Evolutionary conservation across 1,284 basidiomycete species (phyloP), one percentile per base, ranked within the genome.

Genomic region (Peniophora sp.): DNA sequence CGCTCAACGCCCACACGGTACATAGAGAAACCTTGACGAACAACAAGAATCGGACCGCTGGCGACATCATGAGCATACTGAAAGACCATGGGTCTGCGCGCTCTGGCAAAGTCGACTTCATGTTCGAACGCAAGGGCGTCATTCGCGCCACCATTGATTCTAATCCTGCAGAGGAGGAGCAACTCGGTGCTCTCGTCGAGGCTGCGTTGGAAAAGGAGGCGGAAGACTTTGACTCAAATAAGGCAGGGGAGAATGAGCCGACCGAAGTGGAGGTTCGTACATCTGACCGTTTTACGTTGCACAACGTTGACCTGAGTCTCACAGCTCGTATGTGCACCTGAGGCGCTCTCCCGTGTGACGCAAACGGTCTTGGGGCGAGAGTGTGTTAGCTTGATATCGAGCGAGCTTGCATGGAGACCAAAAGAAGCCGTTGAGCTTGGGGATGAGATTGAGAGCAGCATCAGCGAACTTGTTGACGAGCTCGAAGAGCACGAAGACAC

Each of bases 1-100:
- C n/a, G n/a, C n/a, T n/a, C n/a, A 12, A 12, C 32, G 20, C 58
- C 64, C 54, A 65, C 47, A 41, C 42, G 49, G 44, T 45, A 9
- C 20, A 8, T 58, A 92, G 89, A 62, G 89, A 92, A 66, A 90
- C 85, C 61, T 63, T 84, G 44, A 85, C 87, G 24, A 81, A 89
- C 58, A 92, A 92, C 59, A 68, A 74, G 24, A 83, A 82, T 49
- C 78, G 88, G 39, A 89, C 88, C 3, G 70, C 85, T 35, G 75
- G 79, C 50, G 75, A 75, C 50, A 68, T 92, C 44, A 79, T 79
- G 46, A 79, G 83, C 53, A 71, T 83, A 20, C 64, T 92, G 48
- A 74, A 71, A 27, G 66, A 69, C 35, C 73, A 85, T 58, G 50
- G 20, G 55, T 90, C 88, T 23, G 83, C 80, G 32, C 85, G 82